Percentiles rank a stretch among this genome's conserved stretches.
These are phyloP conservation scores for Russula lepida DNA, from an alignment of 768 basidiomycete genomes.

Conservation along the genomic window DNA sequence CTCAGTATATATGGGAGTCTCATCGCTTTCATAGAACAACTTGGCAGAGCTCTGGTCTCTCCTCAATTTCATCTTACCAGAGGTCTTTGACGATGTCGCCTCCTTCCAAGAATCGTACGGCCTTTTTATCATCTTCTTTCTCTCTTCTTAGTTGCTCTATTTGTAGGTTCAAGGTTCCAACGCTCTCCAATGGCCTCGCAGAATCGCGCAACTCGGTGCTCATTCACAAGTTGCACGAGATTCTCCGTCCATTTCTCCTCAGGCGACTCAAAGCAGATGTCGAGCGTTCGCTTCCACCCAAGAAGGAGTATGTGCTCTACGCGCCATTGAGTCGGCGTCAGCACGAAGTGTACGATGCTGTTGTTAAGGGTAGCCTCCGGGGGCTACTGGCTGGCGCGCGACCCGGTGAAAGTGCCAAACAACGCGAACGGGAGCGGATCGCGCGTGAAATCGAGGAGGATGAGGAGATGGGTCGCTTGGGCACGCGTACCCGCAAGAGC, in stretches of 20 bases:
- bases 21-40: conserved; percentile 60
- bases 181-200: conserved; percentile 48
- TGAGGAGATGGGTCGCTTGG: conserved; percentile 36
- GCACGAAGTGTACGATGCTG: conserved; percentile 75
- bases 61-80: conserved; percentile 91
- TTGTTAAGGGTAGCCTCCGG: conserved; percentile 64
- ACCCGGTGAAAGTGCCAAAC: conserved; percentile 24
- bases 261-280: conserved; percentile 90
- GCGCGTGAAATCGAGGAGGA: conserved; percentile 41
- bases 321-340: conserved; percentile 80
- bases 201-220: conserved; percentile 54
- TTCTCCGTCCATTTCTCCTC: conserved; percentile 92
- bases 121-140: background rate
- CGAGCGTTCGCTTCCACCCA: conserved; percentile 68
- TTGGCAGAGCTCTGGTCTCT: conserved; percentile 91
- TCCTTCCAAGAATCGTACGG: conserved; percentile 85
- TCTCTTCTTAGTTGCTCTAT: background rate
- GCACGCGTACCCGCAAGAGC: conserved; percentile 4
- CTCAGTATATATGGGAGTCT: background rate
- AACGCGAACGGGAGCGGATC: conserved; percentile 27
- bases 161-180: conserved; percentile 62
- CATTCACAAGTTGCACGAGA: conserved; percentile 74
- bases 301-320: conserved; percentile 92
- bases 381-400: conserved; percentile 36
- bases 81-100: conserved; percentile 84